Evolutionary conservation across 495 filamentous ascomycete genomes (phyloP).

Genomic region (Coniosporium apollinis): DNA sequence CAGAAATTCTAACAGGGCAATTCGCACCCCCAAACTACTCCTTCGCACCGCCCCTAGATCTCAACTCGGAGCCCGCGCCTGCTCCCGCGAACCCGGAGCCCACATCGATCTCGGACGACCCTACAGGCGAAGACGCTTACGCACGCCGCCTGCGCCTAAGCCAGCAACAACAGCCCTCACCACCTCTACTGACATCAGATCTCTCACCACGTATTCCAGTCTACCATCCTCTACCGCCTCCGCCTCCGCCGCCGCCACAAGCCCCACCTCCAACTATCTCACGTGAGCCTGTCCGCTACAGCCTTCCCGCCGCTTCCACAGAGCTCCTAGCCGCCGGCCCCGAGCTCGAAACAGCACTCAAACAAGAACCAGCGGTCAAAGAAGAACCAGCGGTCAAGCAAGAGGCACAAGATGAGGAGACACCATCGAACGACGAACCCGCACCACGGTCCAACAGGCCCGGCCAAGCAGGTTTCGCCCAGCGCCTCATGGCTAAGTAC

Average conservation of each 20-base stretch:
- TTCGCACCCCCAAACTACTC: slow-evolving; percentile 3
- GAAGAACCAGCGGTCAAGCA: slow-evolving; percentile 30
- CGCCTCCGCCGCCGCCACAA: slow-evolving; percentile 16
- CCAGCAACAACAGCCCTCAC: slow-evolving; percentile 12
- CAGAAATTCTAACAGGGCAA: background rate
- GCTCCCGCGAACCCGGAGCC: slow-evolving; percentile 1
- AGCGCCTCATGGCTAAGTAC: slow-evolving; percentile 76
- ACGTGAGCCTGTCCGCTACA: slow-evolving; percentile 73
- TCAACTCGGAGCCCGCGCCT: background rate
- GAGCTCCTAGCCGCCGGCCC: slow-evolving; percentile 40
- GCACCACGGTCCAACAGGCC: slow-evolving; percentile 48
- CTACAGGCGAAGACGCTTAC: slow-evolving; percentile 15
- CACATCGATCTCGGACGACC: slow-evolving; percentile 5
- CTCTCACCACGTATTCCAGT: too few species aligned
- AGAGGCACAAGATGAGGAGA: slow-evolving; percentile 19
- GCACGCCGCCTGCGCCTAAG: slow-evolving; percentile 40
- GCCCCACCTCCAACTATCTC: slow-evolving; percentile 44
- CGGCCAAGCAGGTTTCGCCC: slow-evolving; percentile 69
- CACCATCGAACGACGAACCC: slow-evolving; percentile 29
- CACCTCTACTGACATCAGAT: slow-evolving; percentile 4
- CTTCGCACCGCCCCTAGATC: slow-evolving; percentile 1
- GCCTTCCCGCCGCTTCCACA: slow-evolving; percentile 40
- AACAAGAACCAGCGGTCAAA: slow-evolving; percentile 20
- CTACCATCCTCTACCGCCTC: slow-evolving; percentile 23
- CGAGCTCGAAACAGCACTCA: slow-evolving; percentile 35